Evolutionary conservation across 352 stramenopile species (phyloP), one percentile per base, ranked within the genome.

Genomic region (Plasmopara muralis): DNA sequence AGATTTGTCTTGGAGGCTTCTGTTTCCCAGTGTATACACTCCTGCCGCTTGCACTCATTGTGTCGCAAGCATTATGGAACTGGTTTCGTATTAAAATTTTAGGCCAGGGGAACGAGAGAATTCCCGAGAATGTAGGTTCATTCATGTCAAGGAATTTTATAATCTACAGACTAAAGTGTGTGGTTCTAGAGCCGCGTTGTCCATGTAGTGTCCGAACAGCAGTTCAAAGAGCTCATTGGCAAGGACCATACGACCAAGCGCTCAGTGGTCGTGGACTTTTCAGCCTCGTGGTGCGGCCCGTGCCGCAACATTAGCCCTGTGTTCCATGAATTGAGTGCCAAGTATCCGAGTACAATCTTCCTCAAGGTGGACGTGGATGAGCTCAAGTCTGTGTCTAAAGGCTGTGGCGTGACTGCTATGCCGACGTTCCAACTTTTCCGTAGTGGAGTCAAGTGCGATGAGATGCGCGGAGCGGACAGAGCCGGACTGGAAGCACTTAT

Each of bases 381-480:
- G 50, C 66, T 90, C 35, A 78, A 83, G 60, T 46, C 75, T 10
- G 37, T 67, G 41, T 57, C 53, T 10, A 38, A 62, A 25, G 57
- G 55, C 9, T 90, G 78, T 60, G 87, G 81, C 20, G 87, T 98
- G 62, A 75, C 62, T 10, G 84, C 89, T 35, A 97, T 98, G 90
- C 93, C 93, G 6, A 98, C 93, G n/a, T 98, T 98, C 68, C 87
- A 97, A 53, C 91, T 97, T 60, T 98, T 86, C 65, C 93, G 95
- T 61, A 82, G 81, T 45, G 87, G 87, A 40, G 72, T 62, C 29
- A 96, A 92, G 66, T 85, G 91, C 29, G 84, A 96, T 50, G 86
- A 97, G 62, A 59, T 97, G 43, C 72, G 74, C 6, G 92, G 92
- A 8, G 92, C 92, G 9, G 77, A 95, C 59, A 77, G 72, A 42